phyloP scores from a whole-genome alignment of 768 basidiomycete genomes.

The Hydnum rufescens region DNA sequence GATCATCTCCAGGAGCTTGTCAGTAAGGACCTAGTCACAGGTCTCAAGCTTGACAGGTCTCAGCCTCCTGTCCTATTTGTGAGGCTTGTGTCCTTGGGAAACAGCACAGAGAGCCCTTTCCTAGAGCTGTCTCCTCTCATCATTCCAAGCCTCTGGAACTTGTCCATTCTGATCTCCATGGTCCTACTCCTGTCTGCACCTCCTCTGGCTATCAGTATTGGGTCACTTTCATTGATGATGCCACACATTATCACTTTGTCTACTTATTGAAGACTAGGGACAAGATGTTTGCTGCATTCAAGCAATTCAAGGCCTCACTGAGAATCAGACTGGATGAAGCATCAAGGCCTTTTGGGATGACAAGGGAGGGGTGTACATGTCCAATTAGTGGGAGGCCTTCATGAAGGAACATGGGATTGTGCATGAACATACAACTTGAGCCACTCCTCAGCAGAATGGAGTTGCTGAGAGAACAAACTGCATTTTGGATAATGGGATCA shows the following conservation, averaged over 20 bases:
- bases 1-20: not conserved
- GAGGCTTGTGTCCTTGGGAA: no score
- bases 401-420: slow-evolving; percentile 8
- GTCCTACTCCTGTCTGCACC: no score
- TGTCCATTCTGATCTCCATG: no score
- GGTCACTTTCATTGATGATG: slow-evolving; percentile 7
- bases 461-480: not conserved
- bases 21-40: not conserved
- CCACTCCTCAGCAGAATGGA: no score
- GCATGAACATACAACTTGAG: slow-evolving; percentile 2
- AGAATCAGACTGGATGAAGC: slow-evolving; percentile 16
- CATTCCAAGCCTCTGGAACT: slow-evolving; percentile 7
- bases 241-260: no score
- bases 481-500: not conserved
- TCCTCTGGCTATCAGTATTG: no score
- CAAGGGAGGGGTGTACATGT: slow-evolving; percentile 22
- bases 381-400: slow-evolving; percentile 2
- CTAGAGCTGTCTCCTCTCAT: no score
- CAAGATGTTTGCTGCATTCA: no score
- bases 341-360: slow-evolving; percentile 19
- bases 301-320: no score
- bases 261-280: no score
- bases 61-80: slow-evolving; percentile 2
- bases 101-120: no score
- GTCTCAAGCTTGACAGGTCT: not conserved